Conservation (phyloP, 2,329 filamentous ascomycete genomes). For the Chaetomiaceae sp. region DNA sequence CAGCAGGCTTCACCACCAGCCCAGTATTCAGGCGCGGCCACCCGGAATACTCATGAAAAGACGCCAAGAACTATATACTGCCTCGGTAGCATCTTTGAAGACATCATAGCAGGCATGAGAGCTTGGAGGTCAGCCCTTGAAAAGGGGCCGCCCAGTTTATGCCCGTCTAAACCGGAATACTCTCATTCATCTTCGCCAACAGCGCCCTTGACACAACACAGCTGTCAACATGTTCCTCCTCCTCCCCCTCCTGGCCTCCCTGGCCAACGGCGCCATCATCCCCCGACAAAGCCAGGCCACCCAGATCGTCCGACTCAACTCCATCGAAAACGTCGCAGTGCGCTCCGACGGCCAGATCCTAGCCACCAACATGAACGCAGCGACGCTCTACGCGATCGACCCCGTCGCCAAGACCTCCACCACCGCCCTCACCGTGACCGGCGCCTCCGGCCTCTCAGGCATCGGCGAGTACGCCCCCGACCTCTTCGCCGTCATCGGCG, state of each 20-base stretch:
- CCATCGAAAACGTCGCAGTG: conserved; percentile 32
- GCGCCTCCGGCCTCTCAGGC: conserved; percentile 29
- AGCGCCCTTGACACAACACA: not conserved
- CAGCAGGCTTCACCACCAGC: not conserved
- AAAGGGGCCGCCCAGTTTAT: not conserved
- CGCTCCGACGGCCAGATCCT: conserved; percentile 32
- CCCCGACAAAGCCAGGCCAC: conserved; percentile 27
- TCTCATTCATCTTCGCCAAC: not conserved
- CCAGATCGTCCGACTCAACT: conserved; percentile 28
- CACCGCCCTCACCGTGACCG: conserved; percentile 29
- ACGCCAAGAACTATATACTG: conserved; percentile 1
- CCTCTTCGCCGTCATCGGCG: conserved; percentile 31
- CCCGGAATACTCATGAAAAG: not conserved
- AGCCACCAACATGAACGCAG: conserved; percentile 34
- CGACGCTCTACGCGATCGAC: conserved; percentile 30
- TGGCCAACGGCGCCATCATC: conserved; percentile 13
- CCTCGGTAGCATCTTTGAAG: not conserved
- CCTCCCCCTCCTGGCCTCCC: conserved; percentile 15
- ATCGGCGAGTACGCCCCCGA: conserved; percentile 32
- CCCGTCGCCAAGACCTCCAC: conserved; percentile 27
- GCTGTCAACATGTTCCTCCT: conserved; percentile 5
- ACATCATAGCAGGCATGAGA: too few relatives aligned
- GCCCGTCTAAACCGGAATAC: not conserved
- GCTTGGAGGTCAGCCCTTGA: not conserved
- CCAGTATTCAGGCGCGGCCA: conserved; percentile 3